Evolutionary conservation across 306 rosid genomes (phyloP).

Genomic region (Lathyrus sativus): DNA sequence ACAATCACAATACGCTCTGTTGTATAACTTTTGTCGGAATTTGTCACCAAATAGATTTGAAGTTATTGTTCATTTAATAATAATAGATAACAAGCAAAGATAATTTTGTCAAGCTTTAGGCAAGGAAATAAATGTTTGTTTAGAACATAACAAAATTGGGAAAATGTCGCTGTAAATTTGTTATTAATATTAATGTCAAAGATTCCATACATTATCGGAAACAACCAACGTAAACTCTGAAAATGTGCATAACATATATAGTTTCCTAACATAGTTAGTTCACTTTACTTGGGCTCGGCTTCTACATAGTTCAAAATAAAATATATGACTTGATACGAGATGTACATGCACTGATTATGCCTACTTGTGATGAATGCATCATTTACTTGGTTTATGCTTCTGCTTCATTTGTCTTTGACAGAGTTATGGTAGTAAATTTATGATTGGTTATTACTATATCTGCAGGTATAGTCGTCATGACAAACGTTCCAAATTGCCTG

Average conservation of each 20-base stretch:
- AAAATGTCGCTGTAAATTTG: conserved; percentile 4
- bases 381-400: conserved; percentile 23
- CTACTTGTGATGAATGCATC: conserved; percentile 14
- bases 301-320: background rate
- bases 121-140: background rate
- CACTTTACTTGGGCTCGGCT: background rate
- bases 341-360: background rate
- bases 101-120: background rate
- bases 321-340: background rate
- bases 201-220: too few relatives aligned
- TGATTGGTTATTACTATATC: conserved; percentile 16
- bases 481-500: conserved; percentile 91
- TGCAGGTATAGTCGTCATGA: conserved; percentile 96
- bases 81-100: background rate
- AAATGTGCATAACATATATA: background rate
- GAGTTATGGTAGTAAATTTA: conserved; percentile 12
- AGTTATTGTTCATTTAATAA: background rate
- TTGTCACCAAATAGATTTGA: conserved; percentile 8
- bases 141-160: background rate
- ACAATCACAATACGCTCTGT: background rate
- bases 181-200: too few relatives aligned
- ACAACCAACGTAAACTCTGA: too few relatives aligned
- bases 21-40: background rate
- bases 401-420: background rate
- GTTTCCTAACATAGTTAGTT: conserved; percentile 11